Conservation (phyloP, 768 basidiomycete genomes). For the Wakefieldia striispora region DNA sequence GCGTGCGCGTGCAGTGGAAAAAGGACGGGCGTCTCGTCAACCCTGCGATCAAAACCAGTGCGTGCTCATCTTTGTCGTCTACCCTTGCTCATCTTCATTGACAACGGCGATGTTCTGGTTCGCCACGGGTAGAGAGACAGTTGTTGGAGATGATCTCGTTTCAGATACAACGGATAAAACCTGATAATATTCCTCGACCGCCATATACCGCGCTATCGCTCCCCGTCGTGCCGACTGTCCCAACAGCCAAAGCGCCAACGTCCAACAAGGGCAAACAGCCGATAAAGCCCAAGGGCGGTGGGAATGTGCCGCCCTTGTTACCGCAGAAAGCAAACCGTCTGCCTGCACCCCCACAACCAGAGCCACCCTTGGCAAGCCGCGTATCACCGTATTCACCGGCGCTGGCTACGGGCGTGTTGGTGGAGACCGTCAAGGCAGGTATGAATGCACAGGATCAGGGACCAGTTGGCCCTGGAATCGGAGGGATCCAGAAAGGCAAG, state of each 20-base stretch:
- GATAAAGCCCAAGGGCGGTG: constrained; percentile 45
- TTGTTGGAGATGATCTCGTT: constrained; percentile 71
- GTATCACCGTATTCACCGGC: constrained; percentile 81
- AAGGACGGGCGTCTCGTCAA: constrained; percentile 70
- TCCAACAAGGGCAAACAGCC: constrained; percentile 50
- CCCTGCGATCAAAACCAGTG: constrained; percentile 72
- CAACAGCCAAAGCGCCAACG: constrained; percentile 30
- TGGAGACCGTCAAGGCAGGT: constrained; percentile 84
- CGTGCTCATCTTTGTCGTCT: constrained; percentile 27
- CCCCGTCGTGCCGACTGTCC: constrained; percentile 27
- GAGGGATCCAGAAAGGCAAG: constrained; percentile 62
- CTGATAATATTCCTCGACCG: constrained; percentile 63
- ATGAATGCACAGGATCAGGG: constrained; percentile 66
- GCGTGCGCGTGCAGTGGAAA: constrained; percentile 92
- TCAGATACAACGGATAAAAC: constrained; percentile 71
- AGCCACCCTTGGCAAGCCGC: constrained; percentile 68
- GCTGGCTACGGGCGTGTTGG: constrained; percentile 69
- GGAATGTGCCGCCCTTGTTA: constrained; percentile 27
- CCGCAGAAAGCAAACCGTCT: constrained; percentile 39
- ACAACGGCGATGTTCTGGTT: neutral
- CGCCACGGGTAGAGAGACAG: constrained; percentile 61
- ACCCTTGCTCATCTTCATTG: neutral
- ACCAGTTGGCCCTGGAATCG: constrained; percentile 31
- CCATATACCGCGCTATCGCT: constrained; percentile 49
- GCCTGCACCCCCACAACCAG: constrained; percentile 75